Conservation (phyloP, 2,329 filamentous ascomycete genomes). For the Calonectria naviculata region DNA sequence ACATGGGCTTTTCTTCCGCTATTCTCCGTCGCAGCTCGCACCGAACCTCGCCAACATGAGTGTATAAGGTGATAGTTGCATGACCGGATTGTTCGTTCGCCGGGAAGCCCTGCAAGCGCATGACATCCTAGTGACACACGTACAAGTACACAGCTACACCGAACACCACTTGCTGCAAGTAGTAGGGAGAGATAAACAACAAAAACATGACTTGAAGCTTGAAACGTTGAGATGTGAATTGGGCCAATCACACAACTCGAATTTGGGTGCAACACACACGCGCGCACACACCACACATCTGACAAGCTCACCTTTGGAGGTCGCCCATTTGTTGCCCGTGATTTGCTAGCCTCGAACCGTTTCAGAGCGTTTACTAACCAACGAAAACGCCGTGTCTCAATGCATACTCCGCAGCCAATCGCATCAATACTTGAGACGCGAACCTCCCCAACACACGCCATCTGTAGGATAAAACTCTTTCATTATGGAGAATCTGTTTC, state of each 20-base stretch:
- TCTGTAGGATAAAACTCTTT: neutral
- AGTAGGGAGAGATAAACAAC: neutral
- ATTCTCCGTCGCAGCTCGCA: neutral
- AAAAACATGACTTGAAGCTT: neutral
- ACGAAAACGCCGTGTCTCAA: neutral
- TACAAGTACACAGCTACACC: neutral
- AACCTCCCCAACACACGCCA: neutral
- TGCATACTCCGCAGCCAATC: neutral
- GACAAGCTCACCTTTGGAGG: neutral
- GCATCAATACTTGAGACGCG: neutral
- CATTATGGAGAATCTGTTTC: slow-evolving; percentile 12
- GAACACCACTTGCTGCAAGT: neutral
- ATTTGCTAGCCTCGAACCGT: neutral
- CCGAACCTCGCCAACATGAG: neutral
- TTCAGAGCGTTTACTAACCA: neutral
- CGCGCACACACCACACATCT: neutral
- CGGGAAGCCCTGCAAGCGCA: slow-evolving; percentile 1
- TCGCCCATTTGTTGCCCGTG: neutral
- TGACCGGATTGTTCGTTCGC: neutral
- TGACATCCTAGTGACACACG: neutral
- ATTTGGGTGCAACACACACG: neutral
- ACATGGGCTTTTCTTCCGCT: neutral
- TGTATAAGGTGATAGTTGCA: neutral
- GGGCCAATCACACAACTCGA: neutral
- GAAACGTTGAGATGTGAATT: neutral